A percentile compares a stretch with the other conserved stretches of the same genome.
phyloP scores from a whole-genome alignment of 2,329 filamentous ascomycete genomes.

The Didymella pinodella region DNA sequence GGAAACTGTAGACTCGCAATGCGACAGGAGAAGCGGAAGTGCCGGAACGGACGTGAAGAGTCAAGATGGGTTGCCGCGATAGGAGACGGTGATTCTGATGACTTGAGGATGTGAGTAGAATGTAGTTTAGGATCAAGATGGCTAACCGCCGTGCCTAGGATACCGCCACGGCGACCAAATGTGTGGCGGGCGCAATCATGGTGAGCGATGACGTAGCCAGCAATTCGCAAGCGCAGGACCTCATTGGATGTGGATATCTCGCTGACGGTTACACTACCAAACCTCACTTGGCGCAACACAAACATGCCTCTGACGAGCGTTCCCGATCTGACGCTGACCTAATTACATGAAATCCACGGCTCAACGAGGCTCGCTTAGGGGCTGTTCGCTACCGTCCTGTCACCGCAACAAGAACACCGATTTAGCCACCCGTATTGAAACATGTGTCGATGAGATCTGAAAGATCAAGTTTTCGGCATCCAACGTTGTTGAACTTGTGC shows the following conservation, averaged over 20 bases:
- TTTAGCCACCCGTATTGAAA: neutral
- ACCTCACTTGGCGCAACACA: neutral
- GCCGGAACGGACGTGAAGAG: neutral
- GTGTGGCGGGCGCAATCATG: conserved; percentile 3
- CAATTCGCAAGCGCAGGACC: conserved; percentile 6
- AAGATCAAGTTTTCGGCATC: neutral
- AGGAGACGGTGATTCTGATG: neutral
- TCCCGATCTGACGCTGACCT: neutral
- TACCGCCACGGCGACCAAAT: conserved; percentile 9
- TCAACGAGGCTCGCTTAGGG: neutral
- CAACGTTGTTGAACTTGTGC: neutral
- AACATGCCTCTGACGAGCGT: neutral
- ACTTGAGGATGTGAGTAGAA: neutral
- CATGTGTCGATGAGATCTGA: neutral
- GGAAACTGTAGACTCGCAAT: neutral
- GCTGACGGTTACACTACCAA: neutral
- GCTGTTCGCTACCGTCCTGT: neutral
- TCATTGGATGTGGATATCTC: conserved; percentile 1
- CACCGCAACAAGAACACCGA: neutral
- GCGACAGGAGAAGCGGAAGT: conserved; percentile 2
- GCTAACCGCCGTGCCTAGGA: conserved; percentile 23
- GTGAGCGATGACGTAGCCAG: conserved; percentile 29
- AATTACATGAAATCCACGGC: neutral
- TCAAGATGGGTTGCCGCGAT: neutral
- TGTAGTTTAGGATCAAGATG: conserved; percentile 10